Percentiles rank a stretch among this genome's conserved stretches.
Evolutionary conservation across 2,329 filamentous ascomycete genomes (phyloP).

Genomic region (Fusarium sp.): DNA sequence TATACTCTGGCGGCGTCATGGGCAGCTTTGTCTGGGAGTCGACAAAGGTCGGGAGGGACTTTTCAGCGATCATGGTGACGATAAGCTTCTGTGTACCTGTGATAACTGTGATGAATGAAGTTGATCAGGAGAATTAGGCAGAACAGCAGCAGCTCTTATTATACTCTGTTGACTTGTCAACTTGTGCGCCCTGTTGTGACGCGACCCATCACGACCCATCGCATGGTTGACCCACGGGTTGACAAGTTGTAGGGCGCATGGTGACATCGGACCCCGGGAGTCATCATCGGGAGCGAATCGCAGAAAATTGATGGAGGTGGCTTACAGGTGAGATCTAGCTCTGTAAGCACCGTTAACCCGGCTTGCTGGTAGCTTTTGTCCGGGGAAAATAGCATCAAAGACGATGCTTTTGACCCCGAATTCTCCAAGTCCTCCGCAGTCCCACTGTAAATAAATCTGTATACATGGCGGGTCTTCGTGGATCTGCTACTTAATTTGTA

Average conservation of each 20-base stretch:
- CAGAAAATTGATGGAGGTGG: background rate
- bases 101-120: background rate
- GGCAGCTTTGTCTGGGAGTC: constrained; percentile 29
- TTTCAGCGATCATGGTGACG: constrained; percentile 21
- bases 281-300: constrained; percentile 2
- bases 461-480: constrained; percentile 11
- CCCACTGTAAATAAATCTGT: constrained; percentile 26
- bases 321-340: constrained; percentile 3
- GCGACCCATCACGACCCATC: constrained; percentile 27
- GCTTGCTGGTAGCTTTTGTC: background rate
- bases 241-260: constrained; percentile 37
- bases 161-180: background rate
- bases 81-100: background rate
- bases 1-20: constrained; percentile 27
- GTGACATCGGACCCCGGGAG: constrained; percentile 27
- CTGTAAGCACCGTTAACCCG: background rate
- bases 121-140: background rate
- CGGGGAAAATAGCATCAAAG: background rate
- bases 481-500: constrained; percentile 9
- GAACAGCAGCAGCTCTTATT: constrained; percentile 4
- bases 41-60: constrained; percentile 16
- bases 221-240: constrained; percentile 24
- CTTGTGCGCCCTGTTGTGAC: constrained; percentile 33
- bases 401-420: background rate
- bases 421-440: constrained; percentile 5